Conservation (phyloP, 352 stramenopile species). For the Paralagenidium karlingii region DNA sequence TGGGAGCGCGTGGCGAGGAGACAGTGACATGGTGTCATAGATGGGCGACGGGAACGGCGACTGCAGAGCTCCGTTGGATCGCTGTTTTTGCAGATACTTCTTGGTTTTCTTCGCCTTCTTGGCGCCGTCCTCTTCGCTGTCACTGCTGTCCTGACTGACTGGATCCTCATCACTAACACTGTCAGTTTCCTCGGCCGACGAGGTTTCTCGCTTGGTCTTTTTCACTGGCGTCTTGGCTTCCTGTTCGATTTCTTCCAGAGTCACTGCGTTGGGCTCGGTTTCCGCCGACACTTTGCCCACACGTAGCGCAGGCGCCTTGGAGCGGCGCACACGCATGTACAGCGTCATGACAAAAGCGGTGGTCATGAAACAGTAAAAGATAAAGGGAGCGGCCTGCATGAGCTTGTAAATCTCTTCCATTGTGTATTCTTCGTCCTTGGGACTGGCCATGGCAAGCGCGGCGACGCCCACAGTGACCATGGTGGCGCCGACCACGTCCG, state of each 20-base stretch:
- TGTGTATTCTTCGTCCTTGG: conserved; percentile 68
- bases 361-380: conserved; percentile 70
- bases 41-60: conserved; percentile 65
- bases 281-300: too few relatives aligned
- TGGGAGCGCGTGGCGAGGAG: conserved; percentile 11
- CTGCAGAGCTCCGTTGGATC: conserved; percentile 23
- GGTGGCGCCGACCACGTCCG: conserved; percentile 58
- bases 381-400: conserved; percentile 68
- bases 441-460: conserved; percentile 56
- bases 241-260: too few relatives aligned
- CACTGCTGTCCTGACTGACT: too few relatives aligned
- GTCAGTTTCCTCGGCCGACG: background rate
- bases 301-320: conserved; percentile 62
- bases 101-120: too few relatives aligned
- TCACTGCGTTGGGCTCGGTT: too few relatives aligned
- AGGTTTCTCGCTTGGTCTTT: background rate
- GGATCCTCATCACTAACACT: too few relatives aligned
- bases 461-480: conserved; percentile 72
- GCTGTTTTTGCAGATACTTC: too few relatives aligned
- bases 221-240: conserved; percentile 11
- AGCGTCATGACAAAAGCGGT: conserved; percentile 76
- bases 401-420: conserved; percentile 80
- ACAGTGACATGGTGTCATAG: conserved; percentile 30
- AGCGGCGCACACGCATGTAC: conserved; percentile 67
- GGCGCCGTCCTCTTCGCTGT: too few relatives aligned